A percentile compares a stretch with the other conserved stretches of the same genome.
phyloP scores from a whole-genome alignment of 2,329 filamentous ascomycete genomes.

The Chalara sp. region DNA sequence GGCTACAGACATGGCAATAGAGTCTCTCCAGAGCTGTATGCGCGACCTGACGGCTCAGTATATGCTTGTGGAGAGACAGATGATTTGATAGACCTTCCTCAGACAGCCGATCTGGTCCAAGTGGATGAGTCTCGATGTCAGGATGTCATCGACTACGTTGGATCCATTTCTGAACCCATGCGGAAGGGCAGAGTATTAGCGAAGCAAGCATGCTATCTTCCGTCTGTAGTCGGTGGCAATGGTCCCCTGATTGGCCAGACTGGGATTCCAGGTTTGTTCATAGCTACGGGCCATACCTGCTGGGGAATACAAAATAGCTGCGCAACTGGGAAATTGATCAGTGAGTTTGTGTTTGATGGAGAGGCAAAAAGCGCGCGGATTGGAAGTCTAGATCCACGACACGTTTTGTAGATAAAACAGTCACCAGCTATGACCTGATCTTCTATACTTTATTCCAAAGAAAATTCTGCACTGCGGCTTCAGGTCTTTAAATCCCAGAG shows the following conservation, averaged over 20 bases:
- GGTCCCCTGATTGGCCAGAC: constrained; percentile 73
- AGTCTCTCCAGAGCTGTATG: constrained; percentile 89
- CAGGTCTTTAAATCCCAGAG: too few relatives aligned
- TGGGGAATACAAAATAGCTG: constrained; percentile 98
- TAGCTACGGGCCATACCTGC: constrained; percentile 90
- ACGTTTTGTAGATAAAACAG: too few relatives aligned
- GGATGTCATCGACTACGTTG: constrained; percentile 76
- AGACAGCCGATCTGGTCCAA: constrained; percentile 67
- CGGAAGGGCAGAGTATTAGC: constrained; percentile 61
- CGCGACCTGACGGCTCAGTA: constrained; percentile 78
- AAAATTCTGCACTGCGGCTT: too few relatives aligned
- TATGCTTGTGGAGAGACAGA: constrained; percentile 94
- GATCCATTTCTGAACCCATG: constrained; percentile 58
- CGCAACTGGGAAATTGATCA: constrained; percentile 75
- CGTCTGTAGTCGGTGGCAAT: constrained; percentile 44
- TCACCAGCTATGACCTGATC: too few relatives aligned
- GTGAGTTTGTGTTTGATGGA: constrained; percentile 72
- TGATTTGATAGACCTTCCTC: constrained; percentile 63
- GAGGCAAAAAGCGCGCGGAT: constrained; percentile 61
- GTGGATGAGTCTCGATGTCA: constrained; percentile 73
- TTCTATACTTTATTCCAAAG: too few relatives aligned
- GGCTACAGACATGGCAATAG: constrained; percentile 46
- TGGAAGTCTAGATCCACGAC: constrained; percentile 53
- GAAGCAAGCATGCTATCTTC: constrained; percentile 89
- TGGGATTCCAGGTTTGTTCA: constrained; percentile 63